These are phyloP conservation scores for Rhizopogon rudus DNA, from an alignment of 768 basidiomycete species.

Conservation along the genomic window DNA sequence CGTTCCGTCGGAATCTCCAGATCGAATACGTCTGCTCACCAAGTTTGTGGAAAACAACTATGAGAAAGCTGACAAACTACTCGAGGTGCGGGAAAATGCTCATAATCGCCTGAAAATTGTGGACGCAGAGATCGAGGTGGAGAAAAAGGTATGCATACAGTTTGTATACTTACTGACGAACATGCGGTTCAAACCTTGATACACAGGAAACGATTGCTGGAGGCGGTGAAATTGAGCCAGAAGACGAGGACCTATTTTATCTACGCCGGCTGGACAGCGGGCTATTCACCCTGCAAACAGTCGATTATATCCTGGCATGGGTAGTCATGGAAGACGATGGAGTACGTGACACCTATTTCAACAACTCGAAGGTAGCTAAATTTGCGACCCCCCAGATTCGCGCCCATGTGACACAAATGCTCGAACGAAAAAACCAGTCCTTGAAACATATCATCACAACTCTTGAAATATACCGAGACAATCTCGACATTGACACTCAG, in stretches of 20 bases:
- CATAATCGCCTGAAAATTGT: slow-evolving; percentile 51
- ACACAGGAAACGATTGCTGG: slow-evolving; percentile 49
- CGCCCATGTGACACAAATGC: slow-evolving; percentile 68
- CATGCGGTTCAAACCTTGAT: neutral
- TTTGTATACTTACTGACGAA: neutral
- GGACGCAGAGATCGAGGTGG: slow-evolving; percentile 63
- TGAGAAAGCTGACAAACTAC: slow-evolving; percentile 90
- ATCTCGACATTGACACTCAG: slow-evolving; percentile 55
- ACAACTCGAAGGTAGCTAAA: neutral
- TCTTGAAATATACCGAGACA: slow-evolving; percentile 65
- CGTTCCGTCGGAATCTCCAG: slow-evolving; percentile 77
- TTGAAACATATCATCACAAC: slow-evolving; percentile 69
- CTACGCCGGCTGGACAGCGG: slow-evolving; percentile 85
- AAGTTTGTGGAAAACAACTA: slow-evolving; percentile 95
- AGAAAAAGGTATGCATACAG: slow-evolving; percentile 53
- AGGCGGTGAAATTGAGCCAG: slow-evolving; percentile 51
- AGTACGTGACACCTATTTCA: slow-evolving; percentile 41
- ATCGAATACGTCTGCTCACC: slow-evolving; percentile 74
- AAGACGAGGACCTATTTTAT: slow-evolving; percentile 77
- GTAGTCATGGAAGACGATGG: slow-evolving; percentile 97
- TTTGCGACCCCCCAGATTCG: slow-evolving; percentile 51
- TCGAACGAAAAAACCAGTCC: slow-evolving; percentile 66
- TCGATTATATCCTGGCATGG: slow-evolving; percentile 96
- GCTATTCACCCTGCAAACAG: slow-evolving; percentile 81
- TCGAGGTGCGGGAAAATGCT: slow-evolving; percentile 80